These are phyloP conservation scores for Colletotrichum limetticola DNA, from an alignment of 2,329 filamentous ascomycete species.

Conservation along the genomic window DNA sequence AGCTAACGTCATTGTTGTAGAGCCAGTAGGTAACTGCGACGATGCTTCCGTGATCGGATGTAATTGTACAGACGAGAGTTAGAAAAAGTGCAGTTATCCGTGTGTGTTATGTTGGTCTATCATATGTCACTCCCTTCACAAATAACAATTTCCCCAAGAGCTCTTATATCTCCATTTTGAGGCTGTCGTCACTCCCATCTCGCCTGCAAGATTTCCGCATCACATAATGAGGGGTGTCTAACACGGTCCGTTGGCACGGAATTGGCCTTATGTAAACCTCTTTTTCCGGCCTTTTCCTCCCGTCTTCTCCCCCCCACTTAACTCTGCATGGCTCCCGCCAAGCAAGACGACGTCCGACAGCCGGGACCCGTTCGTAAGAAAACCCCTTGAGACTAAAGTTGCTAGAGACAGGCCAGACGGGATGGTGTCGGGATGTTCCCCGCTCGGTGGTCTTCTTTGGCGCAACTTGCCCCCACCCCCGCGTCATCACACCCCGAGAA, in stretches of 20 bases:
- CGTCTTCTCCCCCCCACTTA: background rate
- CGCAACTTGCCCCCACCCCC: constrained; percentile 17
- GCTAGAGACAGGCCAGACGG: background rate
- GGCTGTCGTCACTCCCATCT: constrained; percentile 19
- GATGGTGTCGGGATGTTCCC: constrained; percentile 24
- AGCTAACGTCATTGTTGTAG: constrained; percentile 38
- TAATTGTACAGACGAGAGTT: background rate
- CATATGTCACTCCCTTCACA: constrained; percentile 2
- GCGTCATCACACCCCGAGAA: constrained; percentile 33
- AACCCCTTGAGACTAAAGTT: background rate
- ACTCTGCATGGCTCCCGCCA: background rate
- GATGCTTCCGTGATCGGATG: background rate
- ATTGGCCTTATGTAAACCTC: constrained; percentile 21
- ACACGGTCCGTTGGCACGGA: constrained; percentile 6
- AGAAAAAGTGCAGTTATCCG: constrained; percentile 6
- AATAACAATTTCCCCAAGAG: background rate
- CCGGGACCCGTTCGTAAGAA: background rate
- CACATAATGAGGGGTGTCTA: background rate
- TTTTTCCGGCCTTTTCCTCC: constrained; percentile 23
- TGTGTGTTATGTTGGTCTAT: background rate
- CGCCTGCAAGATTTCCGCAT: constrained; percentile 25
- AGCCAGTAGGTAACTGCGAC: background rate
- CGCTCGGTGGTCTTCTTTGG: constrained; percentile 4
- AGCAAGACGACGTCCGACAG: background rate
- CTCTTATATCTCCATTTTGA: constrained; percentile 27